Base-by-base conservation (phyloP, 2,329 filamentous ascomycete genomes). In the Neopestalotiopsis clavispora region DNA sequence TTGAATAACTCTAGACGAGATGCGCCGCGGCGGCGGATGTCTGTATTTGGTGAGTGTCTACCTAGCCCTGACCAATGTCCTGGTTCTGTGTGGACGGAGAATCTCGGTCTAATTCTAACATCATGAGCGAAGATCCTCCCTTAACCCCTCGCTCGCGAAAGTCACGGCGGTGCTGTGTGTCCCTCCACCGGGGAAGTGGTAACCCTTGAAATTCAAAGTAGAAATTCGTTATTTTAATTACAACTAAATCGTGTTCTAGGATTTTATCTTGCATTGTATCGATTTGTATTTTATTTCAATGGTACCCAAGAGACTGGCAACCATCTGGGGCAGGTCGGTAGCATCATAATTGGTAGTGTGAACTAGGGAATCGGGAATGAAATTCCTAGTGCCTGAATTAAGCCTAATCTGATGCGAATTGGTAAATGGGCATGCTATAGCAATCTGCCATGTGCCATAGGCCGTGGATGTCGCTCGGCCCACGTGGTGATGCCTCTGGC, bases 41-140 rank as follows among this genome's bases (percentile, higher is more conserved):
- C 28, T 34, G 30, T 38, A 28, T 40, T 61, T 30, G 28, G 34
- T 17, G n/a, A n/a, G 17, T 6, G 34, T 38, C 34, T 7, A 38
- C 34, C 6, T 59, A 28, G 23, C 23, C 57, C 30, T 65, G 28
- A 49, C 14, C 10, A 49, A 49, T 65, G 38, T 23, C 65, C 34
- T 67, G 65, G 65, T 59, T 67, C 56, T 38, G 52, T 59, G 56
- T 67, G 65, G 65, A 67, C 65, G 65, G 65, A 67, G 32, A 67
- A 67, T 67, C 56, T 67, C 65, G 65, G 34, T 32, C 52, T 34
- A 23, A 23, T 34, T 49, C 40, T 28, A 23, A 40, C 34, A 49
- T 28, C 28, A 40, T 42, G 60, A 14, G 60, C 38, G 60, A 12
- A 34, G 20, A 30, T 40, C 28, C 17, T 4, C 17, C 59, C 23